Conservation (phyloP, 768 basidiomycete species). For the Mycena metata region DNA sequence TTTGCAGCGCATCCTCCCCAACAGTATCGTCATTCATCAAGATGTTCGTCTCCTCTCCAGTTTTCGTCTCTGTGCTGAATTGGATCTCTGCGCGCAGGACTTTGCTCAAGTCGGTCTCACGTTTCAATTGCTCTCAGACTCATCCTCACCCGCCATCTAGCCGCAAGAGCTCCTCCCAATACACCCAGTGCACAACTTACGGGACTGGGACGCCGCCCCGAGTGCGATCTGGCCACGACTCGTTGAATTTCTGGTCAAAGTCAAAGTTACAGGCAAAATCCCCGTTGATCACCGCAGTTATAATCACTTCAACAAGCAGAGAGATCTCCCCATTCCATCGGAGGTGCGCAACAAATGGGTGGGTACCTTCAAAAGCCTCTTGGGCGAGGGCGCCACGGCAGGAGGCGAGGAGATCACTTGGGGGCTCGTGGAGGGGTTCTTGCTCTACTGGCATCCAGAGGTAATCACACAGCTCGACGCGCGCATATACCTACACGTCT, state of each 20-base stretch:
- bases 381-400: slow-evolving; percentile 54
- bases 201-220: slow-evolving; percentile 91
- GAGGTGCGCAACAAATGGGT: slow-evolving; percentile 63
- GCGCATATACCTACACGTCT: slow-evolving; percentile 87
- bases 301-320: slow-evolving; percentile 92
- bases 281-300: slow-evolving; percentile 84
- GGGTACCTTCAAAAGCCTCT: slow-evolving; percentile 62
- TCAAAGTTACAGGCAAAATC: slow-evolving; percentile 77
- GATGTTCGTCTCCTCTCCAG: slow-evolving; percentile 71
- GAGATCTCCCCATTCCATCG: slow-evolving; percentile 69
- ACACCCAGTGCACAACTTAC: slow-evolving; percentile 82
- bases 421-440: slow-evolving; percentile 93
- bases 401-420: slow-evolving; percentile 71
- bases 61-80: slow-evolving; percentile 25
- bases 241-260: slow-evolving; percentile 67
- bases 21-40: slow-evolving; percentile 90
- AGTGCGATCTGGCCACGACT: slow-evolving; percentile 93
- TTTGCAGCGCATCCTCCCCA: slow-evolving; percentile 77
- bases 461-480: slow-evolving; percentile 82
- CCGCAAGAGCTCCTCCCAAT: slow-evolving; percentile 82
- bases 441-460: slow-evolving; percentile 91
- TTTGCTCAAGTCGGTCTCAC: slow-evolving; percentile 83
- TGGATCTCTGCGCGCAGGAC: slow-evolving; percentile 64
- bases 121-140: slow-evolving; percentile 5
- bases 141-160: slow-evolving; percentile 51